A percentile compares a stretch with the other conserved stretches of the same genome.
Evolutionary conservation across 2,329 filamentous ascomycete genomes (phyloP).

Genomic region (Xylaria sp.): DNA sequence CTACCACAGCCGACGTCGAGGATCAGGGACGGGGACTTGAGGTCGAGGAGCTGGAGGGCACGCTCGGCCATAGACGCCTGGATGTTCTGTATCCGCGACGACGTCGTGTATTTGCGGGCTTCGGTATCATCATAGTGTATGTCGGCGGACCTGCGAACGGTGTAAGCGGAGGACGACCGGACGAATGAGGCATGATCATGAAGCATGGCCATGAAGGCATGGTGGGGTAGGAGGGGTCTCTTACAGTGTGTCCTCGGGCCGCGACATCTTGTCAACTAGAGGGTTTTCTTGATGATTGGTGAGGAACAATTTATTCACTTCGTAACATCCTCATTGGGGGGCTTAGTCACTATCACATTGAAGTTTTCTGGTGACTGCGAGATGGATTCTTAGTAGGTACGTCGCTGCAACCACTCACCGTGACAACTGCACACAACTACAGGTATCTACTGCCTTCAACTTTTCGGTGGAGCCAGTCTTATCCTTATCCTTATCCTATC

Average conservation of each 20-base stretch:
- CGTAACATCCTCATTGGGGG: background rate
- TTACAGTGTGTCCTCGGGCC: slow-evolving; percentile 93
- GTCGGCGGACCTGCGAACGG: slow-evolving; percentile 78
- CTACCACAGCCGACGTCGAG: slow-evolving; percentile 98
- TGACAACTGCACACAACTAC: background rate
- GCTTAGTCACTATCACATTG: slow-evolving; percentile 10
- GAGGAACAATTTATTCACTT: background rate
- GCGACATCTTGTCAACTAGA: slow-evolving; percentile 77
- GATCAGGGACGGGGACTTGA: slow-evolving; percentile 82
- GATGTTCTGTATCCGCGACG: slow-evolving; percentile 93
- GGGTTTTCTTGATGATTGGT: background rate
- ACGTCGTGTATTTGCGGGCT: slow-evolving; percentile 97
- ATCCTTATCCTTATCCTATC: slow-evolving; percentile 39
- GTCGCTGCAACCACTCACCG: background rate
- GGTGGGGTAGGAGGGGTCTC: slow-evolving; percentile 35
- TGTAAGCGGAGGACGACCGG: slow-evolving; percentile 39
- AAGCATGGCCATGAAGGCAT: slow-evolving; percentile 9
- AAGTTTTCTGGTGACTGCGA: background rate
- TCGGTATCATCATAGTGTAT: slow-evolving; percentile 97
- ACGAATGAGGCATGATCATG: slow-evolving; percentile 29
- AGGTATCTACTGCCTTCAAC: slow-evolving; percentile 32
- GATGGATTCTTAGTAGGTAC: background rate
- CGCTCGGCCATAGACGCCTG: slow-evolving; percentile 94
- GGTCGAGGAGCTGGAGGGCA: slow-evolving; percentile 88
- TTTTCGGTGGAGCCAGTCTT: slow-evolving; percentile 43